These are phyloP conservation scores for Blastomyces gilchristii DNA, from an alignment of 2,329 filamentous ascomycete species.

Conservation along the genomic window DNA sequence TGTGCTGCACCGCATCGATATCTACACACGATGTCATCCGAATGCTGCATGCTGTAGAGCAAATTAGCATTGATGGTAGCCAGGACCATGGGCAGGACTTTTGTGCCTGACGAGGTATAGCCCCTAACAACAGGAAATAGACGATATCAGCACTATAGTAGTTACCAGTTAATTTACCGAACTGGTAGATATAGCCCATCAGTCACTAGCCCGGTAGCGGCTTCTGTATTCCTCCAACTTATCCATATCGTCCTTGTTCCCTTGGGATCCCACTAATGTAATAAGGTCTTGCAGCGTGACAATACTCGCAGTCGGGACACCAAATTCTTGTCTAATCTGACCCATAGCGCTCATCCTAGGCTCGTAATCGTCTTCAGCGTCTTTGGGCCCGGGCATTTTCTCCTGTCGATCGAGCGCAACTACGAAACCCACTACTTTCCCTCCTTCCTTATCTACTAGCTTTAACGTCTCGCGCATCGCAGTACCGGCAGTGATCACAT, in stretches of 20 bases:
- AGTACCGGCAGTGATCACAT: slow-evolving; percentile 91
- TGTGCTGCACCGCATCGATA: background rate
- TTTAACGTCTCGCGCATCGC: slow-evolving; percentile 86
- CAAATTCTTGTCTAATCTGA: slow-evolving; percentile 5
- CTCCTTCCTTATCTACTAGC: slow-evolving; percentile 79
- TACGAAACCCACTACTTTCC: slow-evolving; percentile 73
- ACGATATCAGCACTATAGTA: background rate
- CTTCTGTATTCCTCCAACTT: slow-evolving; percentile 62
- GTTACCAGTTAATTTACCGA: background rate
- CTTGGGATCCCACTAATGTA: slow-evolving; percentile 52
- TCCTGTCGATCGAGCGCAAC: slow-evolving; percentile 70
- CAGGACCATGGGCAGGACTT: background rate
- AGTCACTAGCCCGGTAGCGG: slow-evolving; percentile 29
- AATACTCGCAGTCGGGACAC: slow-evolving; percentile 32
- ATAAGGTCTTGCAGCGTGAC: slow-evolving; percentile 77
- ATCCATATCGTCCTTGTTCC: slow-evolving; percentile 52
- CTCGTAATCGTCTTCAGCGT: slow-evolving; percentile 72
- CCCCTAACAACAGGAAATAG: background rate
- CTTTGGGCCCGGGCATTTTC: slow-evolving; percentile 53
- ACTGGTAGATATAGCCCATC: background rate
- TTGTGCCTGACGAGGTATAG: background rate
- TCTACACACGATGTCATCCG: background rate
- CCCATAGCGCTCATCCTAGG: slow-evolving; percentile 35
- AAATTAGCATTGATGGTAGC: background rate
- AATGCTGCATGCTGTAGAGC: background rate